Evolutionary conservation across 306 rosid genomes (phyloP).

Genomic region (Vigna angularis): DNA sequence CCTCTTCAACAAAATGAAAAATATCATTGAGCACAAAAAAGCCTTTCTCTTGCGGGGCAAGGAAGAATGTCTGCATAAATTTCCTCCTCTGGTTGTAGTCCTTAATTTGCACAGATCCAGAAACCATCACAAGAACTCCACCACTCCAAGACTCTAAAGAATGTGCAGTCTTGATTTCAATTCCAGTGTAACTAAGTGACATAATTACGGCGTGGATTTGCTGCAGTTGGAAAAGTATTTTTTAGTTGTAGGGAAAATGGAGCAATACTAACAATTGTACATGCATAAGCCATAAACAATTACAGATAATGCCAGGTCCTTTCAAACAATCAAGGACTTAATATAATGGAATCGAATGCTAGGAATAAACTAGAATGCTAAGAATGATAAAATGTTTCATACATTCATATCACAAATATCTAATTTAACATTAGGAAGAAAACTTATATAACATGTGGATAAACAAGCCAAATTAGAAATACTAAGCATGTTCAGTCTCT

Average conservation of each 20-base stretch:
- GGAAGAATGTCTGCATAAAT: slow-evolving; percentile 93
- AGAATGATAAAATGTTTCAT: background rate
- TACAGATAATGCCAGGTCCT: slow-evolving; percentile 7
- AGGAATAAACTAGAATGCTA: background rate
- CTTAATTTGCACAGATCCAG: slow-evolving; percentile 84
- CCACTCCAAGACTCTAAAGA: slow-evolving; percentile 95
- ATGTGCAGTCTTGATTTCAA: slow-evolving; percentile 87
- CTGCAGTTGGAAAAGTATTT: slow-evolving; percentile 55
- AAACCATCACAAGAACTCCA: slow-evolving; percentile 93
- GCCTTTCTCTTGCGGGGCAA: slow-evolving; percentile 97
- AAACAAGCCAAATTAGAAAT: background rate
- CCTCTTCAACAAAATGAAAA: slow-evolving; percentile 88
- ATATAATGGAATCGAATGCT: slow-evolving; percentile 16
- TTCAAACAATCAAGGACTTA: slow-evolving; percentile 24
- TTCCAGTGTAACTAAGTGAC: slow-evolving; percentile 81
- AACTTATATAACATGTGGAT: background rate
- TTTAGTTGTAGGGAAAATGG: slow-evolving; percentile 25
- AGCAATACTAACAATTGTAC: slow-evolving; percentile 30
- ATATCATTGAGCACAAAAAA: slow-evolving; percentile 89
- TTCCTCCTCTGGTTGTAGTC: slow-evolving; percentile 73
- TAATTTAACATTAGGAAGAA: background rate
- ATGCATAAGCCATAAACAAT: slow-evolving; percentile 37
- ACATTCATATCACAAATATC: slow-evolving; percentile 15
- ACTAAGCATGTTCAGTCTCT: background rate
- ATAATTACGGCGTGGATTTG: slow-evolving; percentile 91